A percentile compares a stretch with the other conserved stretches of the same genome.
These are phyloP conservation scores for Fusarium haematococcum DNA, from an alignment of 2,329 filamentous ascomycete genomes.

Conservation along the genomic window DNA sequence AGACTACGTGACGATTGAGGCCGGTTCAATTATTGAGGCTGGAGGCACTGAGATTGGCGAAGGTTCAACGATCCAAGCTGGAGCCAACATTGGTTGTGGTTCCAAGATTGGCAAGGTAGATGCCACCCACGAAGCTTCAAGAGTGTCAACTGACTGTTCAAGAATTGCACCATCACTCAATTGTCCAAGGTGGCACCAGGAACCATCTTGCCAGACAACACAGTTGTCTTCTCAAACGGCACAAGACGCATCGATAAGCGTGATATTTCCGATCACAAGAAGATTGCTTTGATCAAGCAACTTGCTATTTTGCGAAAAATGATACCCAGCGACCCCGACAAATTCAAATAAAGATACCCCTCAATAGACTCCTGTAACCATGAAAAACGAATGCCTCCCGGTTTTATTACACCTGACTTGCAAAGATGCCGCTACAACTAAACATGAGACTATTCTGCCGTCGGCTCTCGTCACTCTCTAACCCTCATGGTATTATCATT, in stretches of 20 bases:
- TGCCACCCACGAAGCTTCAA: neutral
- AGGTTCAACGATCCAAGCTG: conserved; percentile 70
- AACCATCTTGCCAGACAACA: conserved; percentile 72
- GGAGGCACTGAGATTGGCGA: conserved; percentile 72
- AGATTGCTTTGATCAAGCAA: conserved; percentile 74
- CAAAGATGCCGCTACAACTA: neutral
- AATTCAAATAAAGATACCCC: conserved; percentile 53
- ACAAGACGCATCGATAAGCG: conserved; percentile 68
- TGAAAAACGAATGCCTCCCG: neutral
- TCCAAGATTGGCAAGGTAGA: conserved; percentile 72
- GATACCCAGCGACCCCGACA: conserved; percentile 72
- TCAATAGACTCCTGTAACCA: neutral
- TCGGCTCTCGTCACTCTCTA: neutral
- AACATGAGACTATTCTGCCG: neutral
- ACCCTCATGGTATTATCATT: neutral
- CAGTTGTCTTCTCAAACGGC: conserved; percentile 76
- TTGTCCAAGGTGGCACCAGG: conserved; percentile 69
- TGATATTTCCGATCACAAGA: conserved; percentile 71
- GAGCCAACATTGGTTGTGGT: conserved; percentile 69
- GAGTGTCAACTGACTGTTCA: conserved; percentile 39
- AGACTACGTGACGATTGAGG: conserved; percentile 73
- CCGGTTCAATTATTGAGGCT: conserved; percentile 69
- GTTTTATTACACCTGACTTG: neutral
- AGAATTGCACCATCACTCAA: conserved; percentile 79
- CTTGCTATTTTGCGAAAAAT: conserved; percentile 75